These are phyloP conservation scores for Calonectria montana DNA, from an alignment of 2,329 filamentous ascomycete genomes.

Conservation along the genomic window DNA sequence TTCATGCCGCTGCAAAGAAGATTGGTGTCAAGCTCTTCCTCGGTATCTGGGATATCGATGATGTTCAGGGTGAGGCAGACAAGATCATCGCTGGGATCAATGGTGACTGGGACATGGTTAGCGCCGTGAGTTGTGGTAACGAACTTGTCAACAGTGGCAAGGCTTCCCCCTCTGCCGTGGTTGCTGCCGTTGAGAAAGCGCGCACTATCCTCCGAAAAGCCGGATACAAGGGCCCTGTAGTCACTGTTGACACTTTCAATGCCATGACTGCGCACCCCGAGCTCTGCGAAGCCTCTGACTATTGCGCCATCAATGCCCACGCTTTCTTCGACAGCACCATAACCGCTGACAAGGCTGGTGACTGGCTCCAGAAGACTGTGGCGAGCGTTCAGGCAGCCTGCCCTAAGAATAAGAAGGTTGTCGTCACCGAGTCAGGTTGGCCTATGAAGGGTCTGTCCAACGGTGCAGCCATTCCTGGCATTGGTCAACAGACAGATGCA, in stretches of 20 bases:
- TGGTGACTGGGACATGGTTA: constrained; percentile 75
- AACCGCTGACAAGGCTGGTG: constrained; percentile 70
- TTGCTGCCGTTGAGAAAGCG: constrained; percentile 67
- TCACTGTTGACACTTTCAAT: constrained; percentile 83
- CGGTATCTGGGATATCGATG: constrained; percentile 75
- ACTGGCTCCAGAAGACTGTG: constrained; percentile 72
- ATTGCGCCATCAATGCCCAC: constrained; percentile 85
- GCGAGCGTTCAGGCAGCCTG: constrained; percentile 52
- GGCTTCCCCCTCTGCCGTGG: constrained; percentile 64
- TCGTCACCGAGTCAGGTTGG: constrained; percentile 90
- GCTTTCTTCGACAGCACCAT: constrained; percentile 82
- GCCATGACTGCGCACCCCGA: constrained; percentile 73
- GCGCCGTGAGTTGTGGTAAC: constrained; percentile 83
- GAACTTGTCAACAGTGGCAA: constrained; percentile 78
- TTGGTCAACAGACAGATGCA: constrained; percentile 74
- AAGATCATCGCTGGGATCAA: constrained; percentile 69
- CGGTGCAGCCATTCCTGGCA: constrained; percentile 74
- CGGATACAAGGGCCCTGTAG: constrained; percentile 79
- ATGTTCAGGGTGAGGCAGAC: constrained; percentile 67
- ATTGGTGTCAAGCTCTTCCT: constrained; percentile 78
- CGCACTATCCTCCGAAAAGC: constrained; percentile 67
- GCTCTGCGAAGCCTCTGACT: constrained; percentile 80
- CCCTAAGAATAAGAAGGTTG: constrained; percentile 64
- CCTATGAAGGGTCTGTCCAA: constrained; percentile 76
- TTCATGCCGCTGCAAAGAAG: constrained; percentile 71